These are phyloP conservation scores for Juncus effusus DNA, from an alignment of 176 grass and related monocot genomes.

Conservation along the genomic window DNA sequence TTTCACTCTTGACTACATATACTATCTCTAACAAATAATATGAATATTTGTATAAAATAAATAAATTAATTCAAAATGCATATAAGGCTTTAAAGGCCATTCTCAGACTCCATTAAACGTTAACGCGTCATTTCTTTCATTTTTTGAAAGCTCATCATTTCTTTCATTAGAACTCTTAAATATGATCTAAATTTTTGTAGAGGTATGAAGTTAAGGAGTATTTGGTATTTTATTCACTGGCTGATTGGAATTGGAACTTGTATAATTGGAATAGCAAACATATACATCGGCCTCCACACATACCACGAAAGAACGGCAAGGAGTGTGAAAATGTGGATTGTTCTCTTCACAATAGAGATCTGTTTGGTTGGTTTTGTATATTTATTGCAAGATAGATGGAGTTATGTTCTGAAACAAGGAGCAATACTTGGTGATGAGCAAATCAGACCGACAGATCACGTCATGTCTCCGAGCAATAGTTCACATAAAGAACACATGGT, in stretches of 20 bases:
- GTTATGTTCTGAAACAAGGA: constrained; percentile 71
- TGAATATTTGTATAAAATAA: neutral
- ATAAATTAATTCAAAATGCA: neutral
- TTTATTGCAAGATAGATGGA: constrained; percentile 75
- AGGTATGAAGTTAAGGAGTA: constrained; percentile 57
- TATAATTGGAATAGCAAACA: constrained; percentile 52
- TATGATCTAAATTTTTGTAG: constrained; percentile 12
- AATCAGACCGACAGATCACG: constrained; percentile 45
- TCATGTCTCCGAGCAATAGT: constrained; percentile 52
- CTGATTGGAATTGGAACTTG: constrained; percentile 51
- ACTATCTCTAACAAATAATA: neutral
- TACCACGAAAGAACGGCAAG: constrained; percentile 67
- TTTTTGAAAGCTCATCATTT: neutral
- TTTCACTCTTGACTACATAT: too few species aligned
- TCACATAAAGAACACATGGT: constrained; percentile 33
- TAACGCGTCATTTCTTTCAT: too few species aligned
- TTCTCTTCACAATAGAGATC: constrained; percentile 74
- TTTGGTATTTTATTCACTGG: constrained; percentile 88
- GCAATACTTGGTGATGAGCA: constrained; percentile 50
- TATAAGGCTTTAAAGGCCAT: neutral
- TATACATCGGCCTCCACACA: constrained; percentile 68
- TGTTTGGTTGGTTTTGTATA: constrained; percentile 60
- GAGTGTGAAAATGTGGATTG: constrained; percentile 61
- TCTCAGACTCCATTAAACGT: neutral
- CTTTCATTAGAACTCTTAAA: constrained; percentile 12